Conservation (phyloP, 805 yeast species). For the Yamadazyma tumulicola region DNA sequence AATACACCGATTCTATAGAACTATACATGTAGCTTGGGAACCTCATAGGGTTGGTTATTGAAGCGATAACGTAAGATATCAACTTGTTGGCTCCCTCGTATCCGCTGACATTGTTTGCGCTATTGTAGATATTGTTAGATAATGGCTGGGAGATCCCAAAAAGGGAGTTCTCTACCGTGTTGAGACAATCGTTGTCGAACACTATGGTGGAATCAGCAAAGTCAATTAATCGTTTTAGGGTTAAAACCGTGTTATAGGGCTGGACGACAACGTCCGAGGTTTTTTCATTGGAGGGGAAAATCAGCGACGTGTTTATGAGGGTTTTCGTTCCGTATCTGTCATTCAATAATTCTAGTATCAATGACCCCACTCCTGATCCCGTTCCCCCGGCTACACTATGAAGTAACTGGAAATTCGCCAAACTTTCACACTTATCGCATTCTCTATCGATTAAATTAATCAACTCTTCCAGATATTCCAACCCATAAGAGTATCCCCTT, state of each 20-base stretch:
- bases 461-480: constrained; percentile 64
- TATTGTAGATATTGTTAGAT: constrained; percentile 37
- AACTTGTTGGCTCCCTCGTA: constrained; percentile 80
- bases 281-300: constrained; percentile 74
- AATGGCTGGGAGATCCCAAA: constrained; percentile 15
- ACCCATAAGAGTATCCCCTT: constrained; percentile 78
- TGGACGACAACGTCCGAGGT: constrained; percentile 97
- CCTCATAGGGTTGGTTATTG: constrained; percentile 81
- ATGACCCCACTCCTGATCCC: constrained; percentile 93
- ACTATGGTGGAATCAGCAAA: constrained; percentile 85
- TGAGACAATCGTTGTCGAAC: constrained; percentile 84
- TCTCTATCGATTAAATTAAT: constrained; percentile 84
- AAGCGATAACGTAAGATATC: constrained; percentile 79
- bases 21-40: constrained; percentile 91
- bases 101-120: constrained; percentile 36
- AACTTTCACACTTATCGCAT: constrained; percentile 81
- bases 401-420: constrained; percentile 85
- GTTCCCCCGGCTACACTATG: constrained; percentile 99
- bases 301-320: constrained; percentile 77
- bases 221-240: constrained; percentile 78
- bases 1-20: constrained; percentile 74
- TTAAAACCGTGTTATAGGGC: constrained; percentile 86
- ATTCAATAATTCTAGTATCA: constrained; percentile 67
- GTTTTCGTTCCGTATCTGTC: constrained; percentile 81
- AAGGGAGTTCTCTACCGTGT: constrained; percentile 59